A percentile compares a stretch with the other conserved stretches of the same genome.
These are phyloP conservation scores for Phalaenopsis hybrid DNA, from an alignment of 116 monocot species.

Conservation along the genomic window DNA sequence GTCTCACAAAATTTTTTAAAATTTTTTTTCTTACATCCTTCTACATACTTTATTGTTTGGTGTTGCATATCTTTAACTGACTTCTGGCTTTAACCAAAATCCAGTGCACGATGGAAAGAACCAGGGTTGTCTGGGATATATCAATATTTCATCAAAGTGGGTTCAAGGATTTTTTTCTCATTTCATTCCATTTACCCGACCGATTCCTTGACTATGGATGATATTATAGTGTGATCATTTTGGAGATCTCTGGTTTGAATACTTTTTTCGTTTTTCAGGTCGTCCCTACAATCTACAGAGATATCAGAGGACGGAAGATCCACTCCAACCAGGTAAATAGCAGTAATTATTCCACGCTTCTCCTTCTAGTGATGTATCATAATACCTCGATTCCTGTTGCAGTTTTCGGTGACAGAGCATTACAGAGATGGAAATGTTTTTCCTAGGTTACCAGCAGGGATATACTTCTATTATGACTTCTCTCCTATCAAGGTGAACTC, in stretches of 20 bases:
- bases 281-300: slow-evolving; percentile 87
- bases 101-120: slow-evolving; percentile 72
- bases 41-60: background rate
- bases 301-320: slow-evolving; percentile 71
- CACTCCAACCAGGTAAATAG: slow-evolving; percentile 81
- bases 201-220: background rate
- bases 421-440: slow-evolving; percentile 61
- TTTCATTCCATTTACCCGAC: background rate
- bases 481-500: slow-evolving; percentile 82
- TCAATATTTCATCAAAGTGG: slow-evolving; percentile 93
- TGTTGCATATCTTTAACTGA: background rate
- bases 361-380: slow-evolving; percentile 4
- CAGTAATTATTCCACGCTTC: background rate
- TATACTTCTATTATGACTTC: slow-evolving; percentile 90
- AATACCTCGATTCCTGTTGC: slow-evolving; percentile 14
- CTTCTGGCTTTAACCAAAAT: slow-evolving; percentile 10
- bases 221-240: background rate
- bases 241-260: background rate
- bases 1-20: background rate
- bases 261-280: slow-evolving; percentile 40
- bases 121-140: slow-evolving; percentile 56
- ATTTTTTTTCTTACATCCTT: background rate
- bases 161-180: slow-evolving; percentile 14
- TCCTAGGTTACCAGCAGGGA: slow-evolving; percentile 59
- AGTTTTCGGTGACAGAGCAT: slow-evolving; percentile 99